phyloP scores from a whole-genome alignment of 2,329 filamentous ascomycete species.

The Aspergillus uvarum region DNA sequence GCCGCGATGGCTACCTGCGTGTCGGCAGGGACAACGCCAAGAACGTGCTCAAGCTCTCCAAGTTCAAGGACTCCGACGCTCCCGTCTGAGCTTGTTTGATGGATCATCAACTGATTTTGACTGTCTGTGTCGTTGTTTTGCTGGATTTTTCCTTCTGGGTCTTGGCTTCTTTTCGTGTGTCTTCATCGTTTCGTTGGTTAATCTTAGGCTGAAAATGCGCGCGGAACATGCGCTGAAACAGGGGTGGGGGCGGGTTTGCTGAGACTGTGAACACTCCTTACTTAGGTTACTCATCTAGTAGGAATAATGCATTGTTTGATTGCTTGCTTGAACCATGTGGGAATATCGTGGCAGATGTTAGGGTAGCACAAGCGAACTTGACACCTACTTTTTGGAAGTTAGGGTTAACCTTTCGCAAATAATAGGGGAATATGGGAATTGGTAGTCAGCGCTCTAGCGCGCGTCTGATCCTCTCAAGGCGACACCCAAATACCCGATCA shows the following conservation, averaged over 20 bases:
- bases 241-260: too few relatives aligned
- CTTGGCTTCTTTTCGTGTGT: neutral
- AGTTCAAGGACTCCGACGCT: conserved; percentile 17
- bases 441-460: too few relatives aligned
- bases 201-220: too few relatives aligned
- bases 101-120: neutral
- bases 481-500: too few relatives aligned
- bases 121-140: neutral
- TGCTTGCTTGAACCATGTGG: neutral
- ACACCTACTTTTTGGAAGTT: too few relatives aligned
- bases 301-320: neutral
- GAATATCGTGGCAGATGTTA: neutral
- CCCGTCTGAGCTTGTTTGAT: neutral
- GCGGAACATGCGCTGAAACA: too few relatives aligned
- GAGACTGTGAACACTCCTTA: neutral
- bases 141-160: neutral
- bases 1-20: conserved; percentile 32
- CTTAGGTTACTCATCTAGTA: neutral
- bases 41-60: conserved; percentile 32
- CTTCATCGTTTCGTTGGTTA: neutral
- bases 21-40: conserved; percentile 45
- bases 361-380: too few relatives aligned
- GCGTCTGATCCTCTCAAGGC: too few relatives aligned
- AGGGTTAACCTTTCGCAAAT: too few relatives aligned
- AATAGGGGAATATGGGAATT: too few relatives aligned